Conservation (phyloP, 371 early-diverging fungal genomes). For the Rhizopus stolonifer region DNA sequence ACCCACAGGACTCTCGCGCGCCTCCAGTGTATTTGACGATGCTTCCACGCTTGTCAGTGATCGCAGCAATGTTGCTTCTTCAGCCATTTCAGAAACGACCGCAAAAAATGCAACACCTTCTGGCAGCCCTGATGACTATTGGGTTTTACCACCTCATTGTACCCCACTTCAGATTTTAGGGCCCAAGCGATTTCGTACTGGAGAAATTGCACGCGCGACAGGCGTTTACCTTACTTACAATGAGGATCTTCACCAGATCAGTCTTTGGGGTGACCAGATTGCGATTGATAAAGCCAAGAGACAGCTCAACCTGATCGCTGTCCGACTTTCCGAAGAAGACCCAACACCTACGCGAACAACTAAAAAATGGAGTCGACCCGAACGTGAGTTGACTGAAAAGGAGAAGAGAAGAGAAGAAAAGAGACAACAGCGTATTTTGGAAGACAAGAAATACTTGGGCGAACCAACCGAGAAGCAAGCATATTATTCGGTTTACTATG, state of each 20-base stretch:
- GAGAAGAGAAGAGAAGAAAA: conserved; percentile 33
- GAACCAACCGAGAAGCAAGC: conserved; percentile 24
- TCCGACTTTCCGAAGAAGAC: conserved; percentile 6
- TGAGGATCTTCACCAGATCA: conserved; percentile 36
- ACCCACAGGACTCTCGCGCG: neutral
- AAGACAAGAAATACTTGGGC: conserved; percentile 35
- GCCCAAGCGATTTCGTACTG: conserved; percentile 10
- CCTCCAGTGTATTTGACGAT: conserved; percentile 5
- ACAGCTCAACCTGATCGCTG: conserved; percentile 20
- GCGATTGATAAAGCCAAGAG: conserved; percentile 27
- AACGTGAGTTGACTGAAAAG: conserved; percentile 38
- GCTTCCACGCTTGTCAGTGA: neutral
- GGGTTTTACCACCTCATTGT: conserved; percentile 39
- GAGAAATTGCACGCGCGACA: conserved; percentile 27
- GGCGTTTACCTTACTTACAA: conserved; percentile 35
- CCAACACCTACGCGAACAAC: conserved; percentile 19
- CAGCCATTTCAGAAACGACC: neutral
- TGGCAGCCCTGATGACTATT: conserved; percentile 29
- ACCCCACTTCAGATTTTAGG: conserved; percentile 28
- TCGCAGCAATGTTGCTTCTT: neutral
- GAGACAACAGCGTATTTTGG: conserved; percentile 16
- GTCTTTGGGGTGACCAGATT: conserved; percentile 43
- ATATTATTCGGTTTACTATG: conserved; percentile 24
- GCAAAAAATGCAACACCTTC: neutral
- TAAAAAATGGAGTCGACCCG: conserved; percentile 45